A percentile compares a stretch with the other conserved stretches of the same genome.
These are phyloP conservation scores for Phytophthora fragariaefolia DNA, from an alignment of 352 stramenopile species.

Conservation along the genomic window DNA sequence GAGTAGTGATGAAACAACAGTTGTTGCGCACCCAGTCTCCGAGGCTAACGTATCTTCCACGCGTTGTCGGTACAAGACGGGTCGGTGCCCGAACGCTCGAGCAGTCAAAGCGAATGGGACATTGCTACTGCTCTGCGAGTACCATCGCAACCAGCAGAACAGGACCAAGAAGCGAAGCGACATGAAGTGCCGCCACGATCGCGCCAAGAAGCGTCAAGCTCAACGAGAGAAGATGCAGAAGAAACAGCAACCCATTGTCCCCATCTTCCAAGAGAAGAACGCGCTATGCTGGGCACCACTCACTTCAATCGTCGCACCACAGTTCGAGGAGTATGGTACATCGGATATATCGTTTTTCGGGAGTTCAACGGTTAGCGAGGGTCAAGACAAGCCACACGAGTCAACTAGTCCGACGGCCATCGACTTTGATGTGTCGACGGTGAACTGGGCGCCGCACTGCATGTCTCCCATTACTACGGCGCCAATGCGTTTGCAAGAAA, in stretches of 20 bases:
- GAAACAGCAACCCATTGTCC: constrained; percentile 8
- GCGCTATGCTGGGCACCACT: constrained; percentile 15
- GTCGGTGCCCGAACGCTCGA: constrained; percentile 69
- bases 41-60: constrained; percentile 10
- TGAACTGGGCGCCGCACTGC: constrained; percentile 17
- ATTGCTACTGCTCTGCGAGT: constrained; percentile 79
- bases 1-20: constrained; percentile 7
- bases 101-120: constrained; percentile 81
- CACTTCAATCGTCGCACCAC: constrained; percentile 20
- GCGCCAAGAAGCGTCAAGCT: constrained; percentile 60
- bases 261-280: neutral
- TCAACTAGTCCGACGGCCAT: constrained; percentile 37
- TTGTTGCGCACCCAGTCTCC: neutral
- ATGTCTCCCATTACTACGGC: constrained; percentile 11
- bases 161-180: constrained; percentile 89
- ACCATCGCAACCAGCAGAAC: constrained; percentile 85
- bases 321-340: constrained; percentile 11
- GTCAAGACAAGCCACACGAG: constrained; percentile 15
- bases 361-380: constrained; percentile 1
- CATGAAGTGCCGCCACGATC: constrained; percentile 78
- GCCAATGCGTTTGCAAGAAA: constrained; percentile 14
- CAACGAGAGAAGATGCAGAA: constrained; percentile 35
- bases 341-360: neutral
- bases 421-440: constrained; percentile 30
- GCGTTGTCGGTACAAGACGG: constrained; percentile 85